A percentile compares a stretch with the other conserved stretches of the same genome.
Evolutionary conservation across 306 rosid genomes (phyloP).

Genomic region (Sophora flavescens): DNA sequence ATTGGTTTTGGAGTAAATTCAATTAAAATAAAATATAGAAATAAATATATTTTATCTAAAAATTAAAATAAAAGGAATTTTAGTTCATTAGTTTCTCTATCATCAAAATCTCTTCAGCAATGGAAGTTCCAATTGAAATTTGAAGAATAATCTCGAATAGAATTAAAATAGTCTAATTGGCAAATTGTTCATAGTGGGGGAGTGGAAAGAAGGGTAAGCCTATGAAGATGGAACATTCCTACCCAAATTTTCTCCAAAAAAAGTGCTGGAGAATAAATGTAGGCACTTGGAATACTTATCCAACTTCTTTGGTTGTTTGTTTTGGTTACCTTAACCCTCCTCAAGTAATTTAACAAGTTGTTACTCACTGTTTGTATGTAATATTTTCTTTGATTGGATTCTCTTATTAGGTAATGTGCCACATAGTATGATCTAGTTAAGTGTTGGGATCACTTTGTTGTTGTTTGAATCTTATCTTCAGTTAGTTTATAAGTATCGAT

Average conservation of each 20-base stretch:
- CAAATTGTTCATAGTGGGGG: background rate
- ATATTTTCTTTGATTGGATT: constrained; percentile 26
- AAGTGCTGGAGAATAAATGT: background rate
- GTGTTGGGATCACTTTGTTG: constrained; percentile 11
- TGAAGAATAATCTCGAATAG: background rate
- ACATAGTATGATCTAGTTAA: background rate
- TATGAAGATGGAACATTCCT: background rate
- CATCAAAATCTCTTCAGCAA: background rate
- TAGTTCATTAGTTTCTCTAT: background rate
- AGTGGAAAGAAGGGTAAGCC: too few species aligned
- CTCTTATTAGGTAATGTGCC: constrained; percentile 5
- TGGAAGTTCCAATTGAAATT: background rate
- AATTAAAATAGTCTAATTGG: background rate
- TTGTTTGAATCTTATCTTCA: constrained; percentile 24
- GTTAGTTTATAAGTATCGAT: background rate
- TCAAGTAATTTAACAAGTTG: background rate
- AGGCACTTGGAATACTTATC: background rate
- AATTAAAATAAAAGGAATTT: background rate
- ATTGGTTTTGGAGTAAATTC: background rate
- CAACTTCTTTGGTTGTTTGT: background rate
- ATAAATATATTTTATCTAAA: too few species aligned
- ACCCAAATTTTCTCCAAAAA: background rate
- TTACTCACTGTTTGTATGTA: background rate
- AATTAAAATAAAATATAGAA: background rate
- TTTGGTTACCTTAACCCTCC: background rate